A percentile compares a stretch with the other conserved stretches of the same genome.
These are phyloP conservation scores for Cucumis cinereus DNA, from an alignment of 306 rosid species.

Conservation along the genomic window DNA sequence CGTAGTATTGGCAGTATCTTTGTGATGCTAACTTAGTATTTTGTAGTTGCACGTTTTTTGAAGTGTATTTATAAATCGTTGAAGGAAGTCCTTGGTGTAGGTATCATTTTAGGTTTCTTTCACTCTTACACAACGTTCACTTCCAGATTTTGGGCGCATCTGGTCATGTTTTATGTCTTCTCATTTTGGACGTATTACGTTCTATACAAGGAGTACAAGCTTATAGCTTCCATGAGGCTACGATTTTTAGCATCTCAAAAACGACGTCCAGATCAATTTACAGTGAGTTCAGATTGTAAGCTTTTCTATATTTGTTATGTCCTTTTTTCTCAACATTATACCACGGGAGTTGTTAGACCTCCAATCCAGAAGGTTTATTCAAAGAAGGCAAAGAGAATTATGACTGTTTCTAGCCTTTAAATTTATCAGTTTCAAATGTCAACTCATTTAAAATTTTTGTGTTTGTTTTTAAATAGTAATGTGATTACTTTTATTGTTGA, in stretches of 20 bases:
- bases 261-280: conserved; percentile 75
- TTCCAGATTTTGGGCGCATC: conserved; percentile 74
- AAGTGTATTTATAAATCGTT: not conserved
- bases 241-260: conserved; percentile 58
- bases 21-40: not conserved
- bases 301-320: not conserved
- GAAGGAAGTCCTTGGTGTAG: not conserved
- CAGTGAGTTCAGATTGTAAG: conserved; percentile 26
- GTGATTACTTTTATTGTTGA: not conserved
- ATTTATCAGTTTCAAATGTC: not conserved
- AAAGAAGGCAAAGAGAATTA: not conserved
- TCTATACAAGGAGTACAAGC: conserved; percentile 59
- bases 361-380: not conserved
- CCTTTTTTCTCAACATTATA: too few relatives aligned
- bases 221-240: conserved; percentile 53
- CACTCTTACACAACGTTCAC: not conserved
- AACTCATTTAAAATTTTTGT: not conserved
- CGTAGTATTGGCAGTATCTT: not conserved
- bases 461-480: not conserved
- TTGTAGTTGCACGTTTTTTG: not conserved
- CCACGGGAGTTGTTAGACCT: not conserved
- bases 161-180: conserved; percentile 65
- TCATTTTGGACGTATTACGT: conserved; percentile 71
- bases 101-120: not conserved
- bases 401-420: not conserved